A percentile compares a stretch with the other conserved stretches of the same genome.
Evolutionary conservation across 2,329 filamentous ascomycete species (phyloP).

Genomic region (Cladosporium sp.): DNA sequence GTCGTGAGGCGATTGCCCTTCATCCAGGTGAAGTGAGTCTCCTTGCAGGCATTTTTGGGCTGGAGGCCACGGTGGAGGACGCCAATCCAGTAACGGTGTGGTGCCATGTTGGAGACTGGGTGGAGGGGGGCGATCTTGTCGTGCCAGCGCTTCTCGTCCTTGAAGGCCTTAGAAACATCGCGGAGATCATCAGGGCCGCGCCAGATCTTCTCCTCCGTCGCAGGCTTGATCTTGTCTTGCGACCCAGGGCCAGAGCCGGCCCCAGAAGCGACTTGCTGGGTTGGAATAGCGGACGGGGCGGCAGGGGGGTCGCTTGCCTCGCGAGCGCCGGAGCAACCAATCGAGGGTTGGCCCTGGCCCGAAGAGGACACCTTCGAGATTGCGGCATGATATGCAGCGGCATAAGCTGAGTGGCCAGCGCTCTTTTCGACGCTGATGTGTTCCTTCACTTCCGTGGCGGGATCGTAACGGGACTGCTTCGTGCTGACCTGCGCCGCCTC

Average conservation of each 20-base stretch:
- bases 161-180: constrained; percentile 16
- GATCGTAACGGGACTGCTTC: background rate
- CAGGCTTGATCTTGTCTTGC: background rate
- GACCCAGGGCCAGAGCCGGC: no score
- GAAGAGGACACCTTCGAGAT: background rate
- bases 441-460: background rate
- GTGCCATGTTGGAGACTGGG: constrained; percentile 9
- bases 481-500: background rate
- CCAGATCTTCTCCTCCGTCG: constrained; percentile 3
- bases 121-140: constrained; percentile 18
- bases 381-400: constrained; percentile 2
- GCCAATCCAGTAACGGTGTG: constrained; percentile 31
- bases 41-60: background rate
- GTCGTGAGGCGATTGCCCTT: constrained; percentile 29
- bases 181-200: constrained; percentile 17
- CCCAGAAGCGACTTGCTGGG: background rate
- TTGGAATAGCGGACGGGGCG: background rate
- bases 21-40: constrained; percentile 30
- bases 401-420: background rate
- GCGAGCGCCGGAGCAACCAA: background rate
- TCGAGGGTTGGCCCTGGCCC: background rate
- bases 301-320: background rate
- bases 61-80: constrained; percentile 19
- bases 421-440: background rate
- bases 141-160: constrained; percentile 6